These are phyloP conservation scores for Xylariaceae sp. DNA, from an alignment of 2,329 filamentous ascomycete species.

Conservation along the genomic window DNA sequence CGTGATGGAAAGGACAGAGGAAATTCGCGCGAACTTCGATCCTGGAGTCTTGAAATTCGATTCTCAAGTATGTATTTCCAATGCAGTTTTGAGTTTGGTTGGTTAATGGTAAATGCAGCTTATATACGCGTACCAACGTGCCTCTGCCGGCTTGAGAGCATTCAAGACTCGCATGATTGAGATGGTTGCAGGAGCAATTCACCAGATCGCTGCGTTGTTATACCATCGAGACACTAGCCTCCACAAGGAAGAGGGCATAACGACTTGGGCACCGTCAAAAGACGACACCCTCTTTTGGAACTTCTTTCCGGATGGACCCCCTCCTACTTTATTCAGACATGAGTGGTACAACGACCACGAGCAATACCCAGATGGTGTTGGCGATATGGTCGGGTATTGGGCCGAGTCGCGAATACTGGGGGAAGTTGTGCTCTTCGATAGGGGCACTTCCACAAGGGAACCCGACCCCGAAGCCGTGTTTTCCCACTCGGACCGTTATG, in stretches of 20 bases:
- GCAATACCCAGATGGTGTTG: conserved; percentile 30
- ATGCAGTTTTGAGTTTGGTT: background rate
- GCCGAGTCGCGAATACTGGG: conserved; percentile 31
- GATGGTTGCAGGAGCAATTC: conserved; percentile 21
- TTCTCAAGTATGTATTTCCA: background rate
- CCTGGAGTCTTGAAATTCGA: background rate
- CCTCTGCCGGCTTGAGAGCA: conserved; percentile 12
- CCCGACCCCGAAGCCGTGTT: conserved; percentile 12
- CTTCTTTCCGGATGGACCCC: conserved; percentile 6
- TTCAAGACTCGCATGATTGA: conserved; percentile 24
- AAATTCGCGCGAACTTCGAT: background rate
- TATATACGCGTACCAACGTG: conserved; percentile 10
- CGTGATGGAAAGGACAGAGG: background rate
- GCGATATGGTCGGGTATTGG: conserved; percentile 34
- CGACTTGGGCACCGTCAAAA: conserved; percentile 5
- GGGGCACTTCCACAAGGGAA: conserved; percentile 4
- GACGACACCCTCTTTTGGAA: conserved; percentile 2
- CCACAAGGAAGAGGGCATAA: conserved; percentile 18
- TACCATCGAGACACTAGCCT: conserved; percentile 9
- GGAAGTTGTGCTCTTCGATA: conserved; percentile 34
- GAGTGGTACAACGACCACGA: conserved; percentile 17
- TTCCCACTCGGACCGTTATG: conserved; percentile 14
- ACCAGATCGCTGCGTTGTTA: conserved; percentile 26
- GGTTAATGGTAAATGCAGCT: conserved; percentile 1
- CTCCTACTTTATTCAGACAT: conserved; percentile 23